A percentile compares a stretch with the other conserved stretches of the same genome.
These are phyloP conservation scores for Amanita subjunquillea DNA, from an alignment of 768 basidiomycete genomes.

Conservation along the genomic window DNA sequence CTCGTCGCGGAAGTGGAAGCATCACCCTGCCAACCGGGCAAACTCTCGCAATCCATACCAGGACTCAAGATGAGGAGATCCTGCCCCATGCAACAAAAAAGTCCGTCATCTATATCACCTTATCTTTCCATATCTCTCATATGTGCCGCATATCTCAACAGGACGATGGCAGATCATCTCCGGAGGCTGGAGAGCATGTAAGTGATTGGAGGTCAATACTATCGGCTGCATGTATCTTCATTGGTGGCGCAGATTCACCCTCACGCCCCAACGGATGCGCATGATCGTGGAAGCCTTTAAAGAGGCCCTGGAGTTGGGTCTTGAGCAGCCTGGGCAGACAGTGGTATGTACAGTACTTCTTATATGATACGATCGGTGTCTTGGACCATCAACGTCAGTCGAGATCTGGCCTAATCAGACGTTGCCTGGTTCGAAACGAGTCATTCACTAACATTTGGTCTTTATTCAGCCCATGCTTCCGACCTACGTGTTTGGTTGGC, in stretches of 20 bases:
- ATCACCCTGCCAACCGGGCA: slow-evolving; percentile 64
- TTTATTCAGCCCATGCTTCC: slow-evolving; percentile 82
- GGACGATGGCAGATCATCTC: slow-evolving; percentile 91
- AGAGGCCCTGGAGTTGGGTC: slow-evolving; percentile 80
- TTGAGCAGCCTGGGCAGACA: slow-evolving; percentile 72
- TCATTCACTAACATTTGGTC: slow-evolving; percentile 4
- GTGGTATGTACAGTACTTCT: slow-evolving; percentile 56
- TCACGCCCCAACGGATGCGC: slow-evolving; percentile 87
- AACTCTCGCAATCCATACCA: slow-evolving; percentile 77
- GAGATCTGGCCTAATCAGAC: not conserved
- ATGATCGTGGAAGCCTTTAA: slow-evolving; percentile 97
- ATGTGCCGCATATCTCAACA: slow-evolving; percentile 18
- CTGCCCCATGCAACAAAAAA: slow-evolving; percentile 93
- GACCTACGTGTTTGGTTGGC: slow-evolving; percentile 95
- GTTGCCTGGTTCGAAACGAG: not conserved
- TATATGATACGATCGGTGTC: not conserved
- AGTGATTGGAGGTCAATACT: slow-evolving; percentile 21
- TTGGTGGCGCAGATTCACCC: slow-evolving; percentile 48
- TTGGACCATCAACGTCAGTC: not conserved
- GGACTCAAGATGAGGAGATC: slow-evolving; percentile 79
- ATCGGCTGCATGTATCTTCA: not conserved
- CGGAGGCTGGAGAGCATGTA: slow-evolving; percentile 82
- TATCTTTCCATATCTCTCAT: slow-evolving; percentile 16
- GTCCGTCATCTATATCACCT: slow-evolving; percentile 22
- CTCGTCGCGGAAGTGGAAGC: slow-evolving; percentile 72